Percentiles rank a stretch among this genome's conserved stretches.
These are phyloP conservation scores for Arachis stenosperma DNA, from an alignment of 306 rosid genomes.

Conservation along the genomic window DNA sequence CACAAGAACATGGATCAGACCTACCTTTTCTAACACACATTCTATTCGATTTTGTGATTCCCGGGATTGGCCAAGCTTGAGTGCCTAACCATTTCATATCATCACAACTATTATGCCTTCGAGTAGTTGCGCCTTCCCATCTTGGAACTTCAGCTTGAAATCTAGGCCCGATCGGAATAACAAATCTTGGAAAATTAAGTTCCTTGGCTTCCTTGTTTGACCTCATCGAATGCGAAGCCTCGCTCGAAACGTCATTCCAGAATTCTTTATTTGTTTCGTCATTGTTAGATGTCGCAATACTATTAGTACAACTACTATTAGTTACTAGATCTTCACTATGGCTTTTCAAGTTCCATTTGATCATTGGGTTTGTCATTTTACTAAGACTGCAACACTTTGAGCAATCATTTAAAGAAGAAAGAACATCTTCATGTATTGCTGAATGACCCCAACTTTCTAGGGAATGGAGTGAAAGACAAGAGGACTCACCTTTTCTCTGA, in stretches of 20 bases:
- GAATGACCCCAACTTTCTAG: neutral
- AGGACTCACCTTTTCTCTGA: neutral
- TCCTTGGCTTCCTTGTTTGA: slow-evolving; percentile 22
- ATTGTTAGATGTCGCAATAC: neutral
- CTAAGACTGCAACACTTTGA: neutral
- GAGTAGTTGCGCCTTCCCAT: slow-evolving; percentile 28
- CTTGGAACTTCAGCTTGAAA: slow-evolving; percentile 56
- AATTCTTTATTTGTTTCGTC: slow-evolving; percentile 13
- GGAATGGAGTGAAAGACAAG: slow-evolving; percentile 4
- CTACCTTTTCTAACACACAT: slow-evolving; percentile 41
- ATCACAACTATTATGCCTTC: neutral
- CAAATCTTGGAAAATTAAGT: neutral
- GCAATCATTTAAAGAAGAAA: slow-evolving; percentile 23
- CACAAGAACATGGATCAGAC: slow-evolving; percentile 37
- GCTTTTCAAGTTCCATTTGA: slow-evolving; percentile 8
- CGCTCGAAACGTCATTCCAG: neutral
- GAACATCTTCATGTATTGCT: slow-evolving; percentile 2
- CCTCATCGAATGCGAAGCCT: neutral
- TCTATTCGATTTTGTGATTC: neutral
- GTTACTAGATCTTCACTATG: neutral
- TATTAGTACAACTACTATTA: neutral
- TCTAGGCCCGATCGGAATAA: slow-evolving; percentile 52
- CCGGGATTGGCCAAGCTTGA: slow-evolving; percentile 36
- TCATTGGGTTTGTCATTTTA: slow-evolving; percentile 26
- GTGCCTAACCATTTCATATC: slow-evolving; percentile 46